Evolutionary conservation across 805 yeast genomes (phyloP), one percentile per base, ranked within the genome.

Genomic region (Starmera caribaea): DNA sequence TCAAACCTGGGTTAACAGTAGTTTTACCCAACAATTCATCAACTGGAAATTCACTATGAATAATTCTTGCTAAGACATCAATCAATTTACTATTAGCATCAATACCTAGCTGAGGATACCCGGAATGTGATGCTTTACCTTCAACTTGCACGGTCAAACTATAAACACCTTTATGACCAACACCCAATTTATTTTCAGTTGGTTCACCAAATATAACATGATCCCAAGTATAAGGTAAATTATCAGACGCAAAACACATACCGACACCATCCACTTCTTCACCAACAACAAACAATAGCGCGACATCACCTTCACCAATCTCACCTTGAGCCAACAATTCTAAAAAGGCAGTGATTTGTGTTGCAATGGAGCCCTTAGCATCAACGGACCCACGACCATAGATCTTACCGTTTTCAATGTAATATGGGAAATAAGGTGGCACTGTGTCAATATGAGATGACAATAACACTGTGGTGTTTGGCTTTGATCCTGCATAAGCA

Each of bases 391-490:
- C 89, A 40, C 89, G 64, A 16, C 88, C 88, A 50, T 66, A 70
- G 14, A 81, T 75, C 24, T 56, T 55, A 35, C 69, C 63, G 3
- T 74, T 79, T 24, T 54, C 49, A 11, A 68, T 55, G 21, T 39
- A 45, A 54, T 79, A 80, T 3, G 70, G 71, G 38, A 79, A 54
- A 48, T 50, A 79, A 0, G 86, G 85, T 11, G 87, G 87, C 10
- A 80, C 88, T 0, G 87, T 80, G 49, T 80, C 88, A 30, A 79
- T 71, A 50, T 80, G 88, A 11, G 83, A 73, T 1, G 84, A 76
- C 16, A 80, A 48, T 32, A 78, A 50, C 3, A 76, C 71, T 38
- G 56, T 63, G 12, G 79, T 68, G 46, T 72, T 53, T 15, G 51
- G 50, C 2, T 47, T 41, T 1, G 79, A 77, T n/a, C 58, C 59